Percentiles rank a stretch among this genome's conserved stretches.
Evolutionary conservation across 192 early-diverging fungal genomes (phyloP).

Genomic region (Pilaira anomala): DNA sequence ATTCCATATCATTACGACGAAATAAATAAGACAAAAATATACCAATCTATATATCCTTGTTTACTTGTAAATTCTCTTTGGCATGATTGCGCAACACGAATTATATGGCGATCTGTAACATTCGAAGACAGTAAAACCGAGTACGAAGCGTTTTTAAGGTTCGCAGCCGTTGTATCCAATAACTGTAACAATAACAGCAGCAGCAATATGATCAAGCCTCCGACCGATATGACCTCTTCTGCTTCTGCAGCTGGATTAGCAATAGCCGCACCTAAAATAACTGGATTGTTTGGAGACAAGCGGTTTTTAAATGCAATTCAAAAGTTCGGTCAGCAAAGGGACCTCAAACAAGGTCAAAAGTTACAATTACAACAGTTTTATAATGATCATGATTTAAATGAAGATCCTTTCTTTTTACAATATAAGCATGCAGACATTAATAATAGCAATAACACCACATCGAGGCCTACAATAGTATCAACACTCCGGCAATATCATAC

Average conservation of each 20-base stretch:
- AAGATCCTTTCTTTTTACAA: too few species aligned
- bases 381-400: background rate
- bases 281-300: too few species aligned
- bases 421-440: background rate
- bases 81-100: conserved; percentile 34
- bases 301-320: background rate
- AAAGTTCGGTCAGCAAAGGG: background rate
- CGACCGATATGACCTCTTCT: too few species aligned
- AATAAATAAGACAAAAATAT: background rate
- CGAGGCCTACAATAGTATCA: background rate
- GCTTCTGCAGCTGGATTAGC: background rate
- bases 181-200: background rate
- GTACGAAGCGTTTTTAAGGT: conserved; percentile 20
- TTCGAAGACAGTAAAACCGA: conserved; percentile 33
- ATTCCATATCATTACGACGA: conserved; percentile 1
- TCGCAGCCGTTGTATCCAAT: background rate
- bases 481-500: background rate
- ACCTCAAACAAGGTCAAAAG: background rate
- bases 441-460: too few species aligned
- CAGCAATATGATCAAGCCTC: too few species aligned
- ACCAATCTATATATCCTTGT: conserved; percentile 21
- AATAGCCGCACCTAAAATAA: background rate
- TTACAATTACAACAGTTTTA: background rate
- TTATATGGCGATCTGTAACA: conserved; percentile 24
- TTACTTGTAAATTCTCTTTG: conserved; percentile 32